Conservation (phyloP, 106 monocot genomes). For the Agapanthus africanus region DNA sequence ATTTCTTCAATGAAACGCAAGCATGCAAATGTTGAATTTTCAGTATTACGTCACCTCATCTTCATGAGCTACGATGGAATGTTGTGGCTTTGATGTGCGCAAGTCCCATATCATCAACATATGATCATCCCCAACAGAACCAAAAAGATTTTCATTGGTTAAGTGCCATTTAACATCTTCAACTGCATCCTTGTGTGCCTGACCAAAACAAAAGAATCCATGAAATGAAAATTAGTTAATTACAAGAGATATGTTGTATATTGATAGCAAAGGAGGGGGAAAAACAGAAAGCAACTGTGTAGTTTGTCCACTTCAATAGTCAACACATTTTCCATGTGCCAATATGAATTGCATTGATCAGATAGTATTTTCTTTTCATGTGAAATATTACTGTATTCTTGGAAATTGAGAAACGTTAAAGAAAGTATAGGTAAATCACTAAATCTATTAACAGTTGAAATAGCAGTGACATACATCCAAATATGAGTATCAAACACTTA, state of each 20-base stretch:
- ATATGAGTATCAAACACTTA: background rate
- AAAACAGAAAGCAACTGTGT: background rate
- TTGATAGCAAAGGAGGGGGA: background rate
- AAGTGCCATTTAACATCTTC: constrained; percentile 96
- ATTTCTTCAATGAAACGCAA: background rate
- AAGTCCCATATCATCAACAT: constrained; percentile 94
- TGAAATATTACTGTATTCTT: background rate
- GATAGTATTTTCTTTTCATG: background rate
- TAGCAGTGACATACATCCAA: too few species aligned
- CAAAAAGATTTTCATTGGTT: constrained; percentile 78
- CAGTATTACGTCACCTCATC: constrained; percentile 50
- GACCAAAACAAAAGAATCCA: constrained; percentile 1
- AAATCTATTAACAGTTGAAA: background rate
- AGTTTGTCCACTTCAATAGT: background rate
- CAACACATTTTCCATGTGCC: background rate
- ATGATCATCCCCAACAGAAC: constrained; percentile 91
- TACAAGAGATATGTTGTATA: background rate
- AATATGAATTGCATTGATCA: background rate
- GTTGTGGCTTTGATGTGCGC: constrained; percentile 60
- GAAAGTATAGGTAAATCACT: background rate
- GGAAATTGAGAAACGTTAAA: background rate
- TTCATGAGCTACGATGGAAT: constrained; percentile 63
- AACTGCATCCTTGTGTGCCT: constrained; percentile 66
- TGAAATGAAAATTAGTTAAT: background rate
- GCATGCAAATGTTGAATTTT: background rate